These are phyloP conservation scores for Aspergillus sclerotiicarbonarius DNA, from an alignment of 495 filamentous ascomycete species.

Conservation along the genomic window DNA sequence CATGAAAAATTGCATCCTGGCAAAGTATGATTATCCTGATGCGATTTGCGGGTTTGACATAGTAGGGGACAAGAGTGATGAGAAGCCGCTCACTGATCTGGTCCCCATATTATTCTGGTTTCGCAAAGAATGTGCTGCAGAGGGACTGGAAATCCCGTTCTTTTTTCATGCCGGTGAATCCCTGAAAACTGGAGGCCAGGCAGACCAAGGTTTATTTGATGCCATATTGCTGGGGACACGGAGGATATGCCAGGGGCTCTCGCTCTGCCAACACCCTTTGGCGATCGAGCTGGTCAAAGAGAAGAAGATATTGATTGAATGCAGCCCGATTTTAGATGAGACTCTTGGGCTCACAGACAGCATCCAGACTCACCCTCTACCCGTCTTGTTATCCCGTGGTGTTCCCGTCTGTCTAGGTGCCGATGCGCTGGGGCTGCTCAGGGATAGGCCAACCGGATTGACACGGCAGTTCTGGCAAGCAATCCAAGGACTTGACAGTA, in stretches of 20 bases:
- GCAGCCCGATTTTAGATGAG: constrained; percentile 83
- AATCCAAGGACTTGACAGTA: constrained; percentile 79
- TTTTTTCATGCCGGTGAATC: constrained; percentile 93
- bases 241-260: constrained; percentile 85
- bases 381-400: constrained; percentile 79
- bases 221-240: constrained; percentile 83
- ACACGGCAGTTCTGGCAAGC: constrained; percentile 93
- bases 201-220: constrained; percentile 87
- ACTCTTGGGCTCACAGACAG: constrained; percentile 73
- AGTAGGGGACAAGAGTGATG: constrained; percentile 80
- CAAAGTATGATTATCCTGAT: constrained; percentile 75
- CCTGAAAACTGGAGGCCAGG: constrained; percentile 69
- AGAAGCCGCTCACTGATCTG: constrained; percentile 70
- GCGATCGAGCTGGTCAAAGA: constrained; percentile 84
- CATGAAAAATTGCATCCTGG: constrained; percentile 82
- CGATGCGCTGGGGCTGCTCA: constrained; percentile 81
- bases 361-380: constrained; percentile 76
- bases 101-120: constrained; percentile 91
- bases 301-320: constrained; percentile 82
- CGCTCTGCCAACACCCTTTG: constrained; percentile 86
- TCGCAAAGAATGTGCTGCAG: constrained; percentile 73
- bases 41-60: constrained; percentile 85
- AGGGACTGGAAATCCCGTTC: constrained; percentile 84
- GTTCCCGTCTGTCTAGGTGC: constrained; percentile 67
- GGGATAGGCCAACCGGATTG: constrained; percentile 71